These are phyloP conservation scores for Eucalyptus curtisii DNA, from an alignment of 345 rosid species.

Conservation along the genomic window DNA sequence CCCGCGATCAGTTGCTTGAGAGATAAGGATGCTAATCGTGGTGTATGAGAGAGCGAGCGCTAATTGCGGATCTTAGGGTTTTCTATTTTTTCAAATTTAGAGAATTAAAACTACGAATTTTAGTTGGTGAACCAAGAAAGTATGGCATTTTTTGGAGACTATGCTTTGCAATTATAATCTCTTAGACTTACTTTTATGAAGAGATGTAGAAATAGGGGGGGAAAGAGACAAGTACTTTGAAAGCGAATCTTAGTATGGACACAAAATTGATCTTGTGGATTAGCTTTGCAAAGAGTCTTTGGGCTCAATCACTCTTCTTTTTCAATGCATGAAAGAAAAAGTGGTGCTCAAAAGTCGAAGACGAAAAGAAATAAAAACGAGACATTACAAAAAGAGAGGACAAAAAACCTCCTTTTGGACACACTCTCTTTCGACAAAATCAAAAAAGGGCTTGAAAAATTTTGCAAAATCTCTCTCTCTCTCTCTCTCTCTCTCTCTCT, in stretches of 20 bases:
- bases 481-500: background rate
- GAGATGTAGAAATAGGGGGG: background rate
- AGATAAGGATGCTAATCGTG: background rate
- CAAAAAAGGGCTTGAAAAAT: background rate
- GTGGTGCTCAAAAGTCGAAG: background rate
- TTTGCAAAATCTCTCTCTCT: background rate
- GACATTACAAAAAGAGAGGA: background rate
- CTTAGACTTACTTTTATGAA: background rate
- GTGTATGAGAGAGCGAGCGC: background rate
- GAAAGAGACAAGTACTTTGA: background rate
- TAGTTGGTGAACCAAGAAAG: background rate
- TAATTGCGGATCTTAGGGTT: background rate
- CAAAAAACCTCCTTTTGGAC: background rate
- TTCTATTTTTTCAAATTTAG: background rate
- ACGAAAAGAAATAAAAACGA: background rate
- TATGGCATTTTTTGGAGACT: background rate
- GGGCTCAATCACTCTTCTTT: background rate
- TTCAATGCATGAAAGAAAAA: background rate
- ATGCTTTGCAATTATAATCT: background rate
- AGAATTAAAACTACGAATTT: background rate
- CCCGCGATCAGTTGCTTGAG: background rate
- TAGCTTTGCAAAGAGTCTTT: background rate
- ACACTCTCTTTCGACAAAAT: background rate
- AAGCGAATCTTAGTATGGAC: background rate
- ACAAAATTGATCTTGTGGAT: background rate